A percentile compares a stretch with the other conserved stretches of the same genome.
Conservation (phyloP, 2,329 filamentous ascomycete species). For the Acrocalymma vagum region DNA sequence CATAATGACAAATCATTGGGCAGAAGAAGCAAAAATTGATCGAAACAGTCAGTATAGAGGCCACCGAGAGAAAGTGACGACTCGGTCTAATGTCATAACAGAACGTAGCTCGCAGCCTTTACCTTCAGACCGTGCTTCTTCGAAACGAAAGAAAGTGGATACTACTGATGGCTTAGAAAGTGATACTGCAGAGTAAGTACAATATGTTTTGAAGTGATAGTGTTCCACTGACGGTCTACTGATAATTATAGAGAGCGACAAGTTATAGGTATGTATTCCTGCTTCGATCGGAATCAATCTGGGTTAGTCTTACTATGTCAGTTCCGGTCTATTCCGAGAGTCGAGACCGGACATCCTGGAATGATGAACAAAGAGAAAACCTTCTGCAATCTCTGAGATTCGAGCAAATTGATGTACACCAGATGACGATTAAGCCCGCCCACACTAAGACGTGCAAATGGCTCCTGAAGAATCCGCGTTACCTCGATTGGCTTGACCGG, state of each 20-base stretch:
- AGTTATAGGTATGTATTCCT: slow-evolving; percentile 9
- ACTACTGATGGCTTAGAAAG: slow-evolving; percentile 1
- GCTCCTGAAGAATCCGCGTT: slow-evolving; percentile 45
- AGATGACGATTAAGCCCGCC: slow-evolving; percentile 43
- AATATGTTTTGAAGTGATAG: slow-evolving; percentile 1
- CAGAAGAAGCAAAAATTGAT: slow-evolving; percentile 11
- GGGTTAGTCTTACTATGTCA: neutral
- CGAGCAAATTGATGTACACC: slow-evolving; percentile 46
- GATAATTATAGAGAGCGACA: slow-evolving; percentile 4
- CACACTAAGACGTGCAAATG: slow-evolving; percentile 50
- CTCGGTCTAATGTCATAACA: slow-evolving; percentile 3
- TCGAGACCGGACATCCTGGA: neutral
- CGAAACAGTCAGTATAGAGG: slow-evolving; percentile 12
- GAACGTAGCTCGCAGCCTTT: slow-evolving; percentile 4
- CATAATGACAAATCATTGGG: slow-evolving; percentile 10
- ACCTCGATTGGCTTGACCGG: slow-evolving; percentile 47
- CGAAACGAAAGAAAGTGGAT: slow-evolving; percentile 7
- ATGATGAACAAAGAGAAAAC: slow-evolving; percentile 1
- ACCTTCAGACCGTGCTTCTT: slow-evolving; percentile 8
- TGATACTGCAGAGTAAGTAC: slow-evolving; percentile 8
- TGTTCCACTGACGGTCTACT: slow-evolving; percentile 1
- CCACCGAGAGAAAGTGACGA: neutral
- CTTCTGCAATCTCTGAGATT: slow-evolving; percentile 44
- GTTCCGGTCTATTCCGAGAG: slow-evolving; percentile 3
- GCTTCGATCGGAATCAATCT: neutral